Evolutionary conservation across 805 yeast genomes (phyloP), one percentile per base, ranked within the genome.

Genomic region (Wickerhamiella kazuoi): DNA sequence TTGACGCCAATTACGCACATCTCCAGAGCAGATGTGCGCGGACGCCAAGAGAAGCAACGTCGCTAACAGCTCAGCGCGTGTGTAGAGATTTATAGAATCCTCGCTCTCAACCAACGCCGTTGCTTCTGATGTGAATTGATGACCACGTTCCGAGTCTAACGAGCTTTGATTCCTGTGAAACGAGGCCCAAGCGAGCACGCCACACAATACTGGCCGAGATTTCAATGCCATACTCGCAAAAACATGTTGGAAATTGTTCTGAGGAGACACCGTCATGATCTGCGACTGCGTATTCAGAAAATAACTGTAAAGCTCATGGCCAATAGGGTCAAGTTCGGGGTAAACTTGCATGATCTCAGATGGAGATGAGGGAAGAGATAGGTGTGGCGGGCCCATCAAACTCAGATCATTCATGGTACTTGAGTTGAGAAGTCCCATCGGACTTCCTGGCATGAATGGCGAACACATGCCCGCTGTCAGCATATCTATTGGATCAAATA

Each of bases 21-120:
- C 93, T 6, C 93, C 93, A 46, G 74, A 69, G 57, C 87, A 80
- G 39, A 81, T 78, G 51, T 79, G 84, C 1, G 81, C 86, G n/a
- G 79, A 82, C 46, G 79, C 71, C 37, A 80, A 62, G 38, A 81
- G 71, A 44, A 80, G 57, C 39, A 77, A 61, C 15, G 76, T 70
- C 1, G 93, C 86, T 34, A 80, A 53, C 43, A 76, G 67, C 48
- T 60, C 38, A 55, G 43, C 42, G 23, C 28, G 15, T 3, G 47
- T 50, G 19, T 47, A 38, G 37, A 30, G 15, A 42, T 43, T 38
- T 37, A 41, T 15, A 34, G 41, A 21, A 20, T 49, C 42, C 17
- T 44, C 39, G 26, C 37, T 38, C 21, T 37, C 39, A 6, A 48
- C 48, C 15, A 44, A 36, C 20, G 39, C 40, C 18, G 49, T 45